A percentile compares a stretch with the other conserved stretches of the same genome.
Conservation (phyloP, 768 basidiomycete species). For the Dioszegia hungarica region DNA sequence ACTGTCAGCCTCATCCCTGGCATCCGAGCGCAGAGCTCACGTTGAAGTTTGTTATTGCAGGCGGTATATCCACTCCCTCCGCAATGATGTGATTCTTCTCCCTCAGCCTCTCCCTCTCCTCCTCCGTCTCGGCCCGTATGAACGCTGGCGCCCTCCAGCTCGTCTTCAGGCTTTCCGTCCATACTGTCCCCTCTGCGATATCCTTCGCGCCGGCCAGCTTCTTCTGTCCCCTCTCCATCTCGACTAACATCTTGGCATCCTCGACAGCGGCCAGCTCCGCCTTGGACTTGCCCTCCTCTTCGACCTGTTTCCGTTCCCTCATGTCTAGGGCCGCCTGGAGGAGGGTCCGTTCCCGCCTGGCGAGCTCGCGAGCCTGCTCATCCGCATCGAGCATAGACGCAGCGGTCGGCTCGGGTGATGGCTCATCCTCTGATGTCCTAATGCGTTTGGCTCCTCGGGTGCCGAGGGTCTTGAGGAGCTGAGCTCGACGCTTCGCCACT, state of each 20-base stretch:
- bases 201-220: slow-evolving; percentile 91
- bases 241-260: slow-evolving; percentile 85
- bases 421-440: slow-evolving; percentile 58
- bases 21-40: slow-evolving; percentile 51
- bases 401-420: not conserved
- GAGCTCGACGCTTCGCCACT: slow-evolving; percentile 74
- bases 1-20: not conserved
- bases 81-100: slow-evolving; percentile 91
- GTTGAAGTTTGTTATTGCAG: slow-evolving; percentile 82
- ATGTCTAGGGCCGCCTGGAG: slow-evolving; percentile 94
- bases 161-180: slow-evolving; percentile 76
- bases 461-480: slow-evolving; percentile 68
- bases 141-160: slow-evolving; percentile 88
- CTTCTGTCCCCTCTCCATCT: slow-evolving; percentile 75
- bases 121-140: slow-evolving; percentile 65
- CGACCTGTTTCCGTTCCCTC: slow-evolving; percentile 70
- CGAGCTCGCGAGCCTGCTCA: slow-evolving; percentile 66
- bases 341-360: slow-evolving; percentile 77
- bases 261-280: slow-evolving; percentile 79
- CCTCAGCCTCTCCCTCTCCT: slow-evolving; percentile 67
- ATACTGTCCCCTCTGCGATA: slow-evolving; percentile 84
- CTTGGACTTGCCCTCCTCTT: slow-evolving; percentile 85
- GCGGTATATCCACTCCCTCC: slow-evolving; percentile 90
- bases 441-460: slow-evolving; percentile 55
- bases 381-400: slow-evolving; percentile 58